phyloP scores from a whole-genome alignment of 2,329 filamentous ascomycete species.

The Aspergillus candidus region DNA sequence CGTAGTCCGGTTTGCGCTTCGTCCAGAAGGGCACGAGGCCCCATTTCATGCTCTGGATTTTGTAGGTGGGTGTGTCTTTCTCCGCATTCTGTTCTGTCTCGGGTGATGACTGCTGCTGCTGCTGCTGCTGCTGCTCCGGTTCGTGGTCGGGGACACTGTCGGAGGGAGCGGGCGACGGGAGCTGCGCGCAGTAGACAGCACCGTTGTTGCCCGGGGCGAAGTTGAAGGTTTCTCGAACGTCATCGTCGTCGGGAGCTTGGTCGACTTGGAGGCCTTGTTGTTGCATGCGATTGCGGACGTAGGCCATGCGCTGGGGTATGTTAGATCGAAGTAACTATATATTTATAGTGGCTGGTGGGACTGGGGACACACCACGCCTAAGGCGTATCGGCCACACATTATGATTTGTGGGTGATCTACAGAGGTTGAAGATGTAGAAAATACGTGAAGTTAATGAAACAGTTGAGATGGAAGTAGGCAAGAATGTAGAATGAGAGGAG shows the following conservation, averaged over 20 bases:
- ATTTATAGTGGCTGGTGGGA: conserved; percentile 6
- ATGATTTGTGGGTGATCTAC: conserved; percentile 3
- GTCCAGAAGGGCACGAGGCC: conserved; percentile 92
- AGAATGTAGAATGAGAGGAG: neutral
- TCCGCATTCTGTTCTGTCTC: conserved; percentile 6
- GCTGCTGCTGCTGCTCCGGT: conserved; percentile 10
- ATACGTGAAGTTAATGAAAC: too few species aligned
- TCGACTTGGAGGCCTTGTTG: conserved; percentile 67
- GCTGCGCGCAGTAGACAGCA: conserved; percentile 75
- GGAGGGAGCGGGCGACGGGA: conserved; percentile 42
- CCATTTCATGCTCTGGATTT: conserved; percentile 93
- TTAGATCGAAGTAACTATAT: neutral
- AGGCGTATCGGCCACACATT: conserved; percentile 65
- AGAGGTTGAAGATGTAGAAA: conserved; percentile 1
- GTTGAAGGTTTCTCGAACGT: conserved; percentile 73
- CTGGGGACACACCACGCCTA: conserved; percentile 51
- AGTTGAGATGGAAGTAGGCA: too few species aligned
- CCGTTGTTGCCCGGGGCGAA: conserved; percentile 85
- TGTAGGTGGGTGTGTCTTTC: conserved; percentile 49
- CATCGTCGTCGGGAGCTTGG: conserved; percentile 66
- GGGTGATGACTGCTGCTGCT: conserved; percentile 10
- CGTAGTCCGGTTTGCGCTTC: conserved; percentile 72
- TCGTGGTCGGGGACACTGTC: conserved; percentile 36
- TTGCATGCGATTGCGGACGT: conserved; percentile 67
- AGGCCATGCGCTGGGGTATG: conserved; percentile 62